Percentiles rank a stretch among this genome's conserved stretches.
These are phyloP conservation scores for Pleurotus tuber-regium DNA, from an alignment of 768 basidiomycete species.

Conservation along the genomic window DNA sequence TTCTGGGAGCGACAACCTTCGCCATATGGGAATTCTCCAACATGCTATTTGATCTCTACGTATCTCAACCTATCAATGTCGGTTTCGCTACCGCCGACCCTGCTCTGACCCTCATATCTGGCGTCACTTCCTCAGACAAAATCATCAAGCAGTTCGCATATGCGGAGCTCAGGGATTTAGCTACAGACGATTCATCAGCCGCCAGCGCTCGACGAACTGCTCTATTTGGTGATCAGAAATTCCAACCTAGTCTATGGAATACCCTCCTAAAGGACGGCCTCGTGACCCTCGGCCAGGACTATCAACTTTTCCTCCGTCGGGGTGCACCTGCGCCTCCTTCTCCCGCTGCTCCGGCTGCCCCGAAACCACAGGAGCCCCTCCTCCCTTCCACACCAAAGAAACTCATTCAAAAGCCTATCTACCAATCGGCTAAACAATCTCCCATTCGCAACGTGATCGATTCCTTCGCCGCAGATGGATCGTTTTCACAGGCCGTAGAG, in stretches of 20 bases:
- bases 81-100: conserved; percentile 47
- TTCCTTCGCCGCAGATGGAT: conserved; percentile 60
- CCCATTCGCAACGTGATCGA: conserved; percentile 53
- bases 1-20: conserved; percentile 49
- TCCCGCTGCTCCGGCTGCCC: conserved; percentile 15
- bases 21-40: conserved; percentile 65
- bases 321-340: conserved; percentile 40
- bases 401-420: conserved; percentile 42
- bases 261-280: conserved; percentile 57
- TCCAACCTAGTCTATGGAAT: conserved; percentile 61
- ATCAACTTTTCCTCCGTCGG: conserved; percentile 60
- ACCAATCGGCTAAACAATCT: conserved; percentile 41
- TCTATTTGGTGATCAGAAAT: conserved; percentile 69
- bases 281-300: conserved; percentile 62
- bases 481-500: conserved; percentile 49
- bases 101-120: conserved; percentile 58
- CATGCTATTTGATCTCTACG: conserved; percentile 54
- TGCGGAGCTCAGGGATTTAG: conserved; percentile 54
- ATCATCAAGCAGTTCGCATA: conserved; percentile 66
- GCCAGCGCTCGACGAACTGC: conserved; percentile 46
- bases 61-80: conserved; percentile 55
- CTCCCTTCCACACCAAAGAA: conserved; percentile 37
- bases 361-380: conserved; percentile 11
- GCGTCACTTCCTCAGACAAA: conserved; percentile 50
- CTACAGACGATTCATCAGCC: conserved; percentile 38